phyloP scores from a whole-genome alignment of 805 yeast species.

The Grigorovia jiainica region DNA sequence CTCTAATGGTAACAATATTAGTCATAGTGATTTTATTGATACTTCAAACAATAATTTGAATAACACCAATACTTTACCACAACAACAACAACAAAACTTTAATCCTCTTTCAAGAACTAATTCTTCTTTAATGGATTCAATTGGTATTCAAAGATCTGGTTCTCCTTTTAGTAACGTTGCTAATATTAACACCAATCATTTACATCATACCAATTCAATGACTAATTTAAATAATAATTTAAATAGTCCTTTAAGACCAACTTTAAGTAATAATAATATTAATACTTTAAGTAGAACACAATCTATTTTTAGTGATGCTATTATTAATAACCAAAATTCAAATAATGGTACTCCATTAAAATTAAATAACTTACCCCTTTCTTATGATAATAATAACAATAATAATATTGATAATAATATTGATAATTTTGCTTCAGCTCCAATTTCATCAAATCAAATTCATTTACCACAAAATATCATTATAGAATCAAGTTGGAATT shows the following conservation, averaged over 20 bases:
- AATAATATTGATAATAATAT: neutral
- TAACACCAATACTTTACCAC: neutral
- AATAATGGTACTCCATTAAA: neutral
- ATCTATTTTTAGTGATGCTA: conserved; percentile 1
- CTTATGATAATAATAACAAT: neutral
- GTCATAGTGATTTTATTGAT: neutral
- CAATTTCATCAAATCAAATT: neutral
- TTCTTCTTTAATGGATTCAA: conserved; percentile 18
- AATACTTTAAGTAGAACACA: conserved; percentile 1
- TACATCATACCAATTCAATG: neutral
- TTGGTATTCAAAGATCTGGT: conserved; percentile 19
- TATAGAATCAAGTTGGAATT: conserved; percentile 70
- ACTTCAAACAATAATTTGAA: neutral
- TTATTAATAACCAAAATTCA: conserved; percentile 9
- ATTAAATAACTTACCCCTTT: neutral
- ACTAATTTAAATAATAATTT: neutral
- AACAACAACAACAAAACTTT: neutral
- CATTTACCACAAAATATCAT: too few species aligned
- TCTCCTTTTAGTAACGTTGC: conserved; percentile 20
- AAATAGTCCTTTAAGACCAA: neutral
- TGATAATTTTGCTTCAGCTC: too few species aligned
- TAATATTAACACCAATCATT: neutral
- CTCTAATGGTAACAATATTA: neutral
- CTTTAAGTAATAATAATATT: neutral
- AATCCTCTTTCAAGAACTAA: conserved; percentile 10